phyloP scores from a whole-genome alignment of 2,329 filamentous ascomycete genomes.

The Whalleya microplaca region DNA sequence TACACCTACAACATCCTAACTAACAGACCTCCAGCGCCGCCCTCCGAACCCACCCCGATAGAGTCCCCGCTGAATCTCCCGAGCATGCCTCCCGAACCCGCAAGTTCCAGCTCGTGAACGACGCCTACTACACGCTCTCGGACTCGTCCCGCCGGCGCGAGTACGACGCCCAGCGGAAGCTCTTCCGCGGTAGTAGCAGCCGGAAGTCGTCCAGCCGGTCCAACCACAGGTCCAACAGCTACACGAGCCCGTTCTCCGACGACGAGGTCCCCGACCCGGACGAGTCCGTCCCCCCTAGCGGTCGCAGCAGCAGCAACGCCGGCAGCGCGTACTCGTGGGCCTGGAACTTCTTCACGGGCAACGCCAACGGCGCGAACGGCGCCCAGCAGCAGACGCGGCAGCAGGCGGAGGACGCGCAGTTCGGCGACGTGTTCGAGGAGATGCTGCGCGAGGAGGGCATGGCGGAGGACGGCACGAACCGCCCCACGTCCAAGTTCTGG shows the following conservation, averaged over 20 bases:
- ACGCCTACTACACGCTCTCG: constrained; percentile 90
- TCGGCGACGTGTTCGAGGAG: constrained; percentile 85
- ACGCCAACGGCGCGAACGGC: constrained; percentile 35
- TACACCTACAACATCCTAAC: background rate
- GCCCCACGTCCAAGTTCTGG: constrained; percentile 79
- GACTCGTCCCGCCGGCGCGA: constrained; percentile 77
- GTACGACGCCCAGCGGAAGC: constrained; percentile 75
- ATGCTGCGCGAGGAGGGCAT: constrained; percentile 87
- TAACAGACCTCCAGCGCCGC: constrained; percentile 75
- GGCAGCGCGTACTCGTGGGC: constrained; percentile 73
- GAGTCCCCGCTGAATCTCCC: constrained; percentile 80
- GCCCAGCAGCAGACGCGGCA: constrained; percentile 49
- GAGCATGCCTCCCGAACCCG: constrained; percentile 82
- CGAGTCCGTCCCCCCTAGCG: constrained; percentile 45
- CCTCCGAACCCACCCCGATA: constrained; percentile 90
- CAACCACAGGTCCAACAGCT: constrained; percentile 25
- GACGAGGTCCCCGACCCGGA: constrained; percentile 32
- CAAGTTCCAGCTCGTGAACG: constrained; percentile 89
- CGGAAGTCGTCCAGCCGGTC: too few relatives aligned
- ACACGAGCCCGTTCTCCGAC: constrained; percentile 51
- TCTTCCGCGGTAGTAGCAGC: constrained; percentile 51
- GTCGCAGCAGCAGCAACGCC: constrained; percentile 42
- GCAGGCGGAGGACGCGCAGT: constrained; percentile 75
- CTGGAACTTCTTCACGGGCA: constrained; percentile 61
- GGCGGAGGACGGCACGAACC: constrained; percentile 67